Percentiles rank a stretch among this genome's conserved stretches.
These are phyloP conservation scores for Tolypocladium cylindrosporum DNA, from an alignment of 2,329 filamentous ascomycete species.

Conservation along the genomic window DNA sequence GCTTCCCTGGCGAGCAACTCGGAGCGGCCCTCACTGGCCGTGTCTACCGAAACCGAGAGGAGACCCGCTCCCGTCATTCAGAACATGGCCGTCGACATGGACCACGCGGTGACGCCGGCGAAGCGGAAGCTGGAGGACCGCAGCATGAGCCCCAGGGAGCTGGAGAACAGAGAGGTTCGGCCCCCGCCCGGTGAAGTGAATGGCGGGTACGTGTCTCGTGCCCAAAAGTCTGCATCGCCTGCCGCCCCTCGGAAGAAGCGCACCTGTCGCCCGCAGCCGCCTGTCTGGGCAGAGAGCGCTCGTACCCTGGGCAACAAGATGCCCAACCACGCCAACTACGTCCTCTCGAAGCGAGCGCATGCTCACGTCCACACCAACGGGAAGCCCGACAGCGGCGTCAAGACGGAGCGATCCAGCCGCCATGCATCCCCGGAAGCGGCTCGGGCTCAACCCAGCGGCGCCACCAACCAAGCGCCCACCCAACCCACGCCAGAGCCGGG, in stretches of 20 bases:
- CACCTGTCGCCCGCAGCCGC: slow-evolving; percentile 24
- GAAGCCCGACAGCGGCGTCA: slow-evolving; percentile 18
- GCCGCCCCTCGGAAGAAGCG: slow-evolving; percentile 28
- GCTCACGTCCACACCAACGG: slow-evolving; percentile 27
- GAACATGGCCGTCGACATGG: slow-evolving; percentile 17
- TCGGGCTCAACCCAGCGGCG: slow-evolving; percentile 8
- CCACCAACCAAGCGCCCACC: slow-evolving; percentile 7
- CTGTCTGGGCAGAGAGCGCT: slow-evolving; percentile 38
- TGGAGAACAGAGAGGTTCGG: slow-evolving; percentile 37
- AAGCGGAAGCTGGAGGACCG: slow-evolving; percentile 30
- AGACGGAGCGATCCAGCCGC: slow-evolving; percentile 26
- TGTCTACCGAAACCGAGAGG: slow-evolving; percentile 15
- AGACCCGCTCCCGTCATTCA: slow-evolving; percentile 12
- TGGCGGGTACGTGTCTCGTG: slow-evolving; percentile 18
- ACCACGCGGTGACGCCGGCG: slow-evolving; percentile 24
- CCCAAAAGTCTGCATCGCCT: slow-evolving; percentile 20
- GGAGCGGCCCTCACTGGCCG: slow-evolving; percentile 13
- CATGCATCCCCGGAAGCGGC: slow-evolving; percentile 35
- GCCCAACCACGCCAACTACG: slow-evolving; percentile 33
- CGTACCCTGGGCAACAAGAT: slow-evolving; percentile 22
- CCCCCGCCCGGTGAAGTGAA: slow-evolving; percentile 41
- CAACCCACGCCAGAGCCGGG: slow-evolving; percentile 16
- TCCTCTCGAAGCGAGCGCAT: slow-evolving; percentile 29
- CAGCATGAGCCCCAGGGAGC: slow-evolving; percentile 36
- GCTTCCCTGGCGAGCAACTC: slow-evolving; percentile 38